A percentile compares a stretch with the other conserved stretches of the same genome.
Evolutionary conservation across 352 stramenopile species (phyloP).

Genomic region (Globisporangium canariense): DNA sequence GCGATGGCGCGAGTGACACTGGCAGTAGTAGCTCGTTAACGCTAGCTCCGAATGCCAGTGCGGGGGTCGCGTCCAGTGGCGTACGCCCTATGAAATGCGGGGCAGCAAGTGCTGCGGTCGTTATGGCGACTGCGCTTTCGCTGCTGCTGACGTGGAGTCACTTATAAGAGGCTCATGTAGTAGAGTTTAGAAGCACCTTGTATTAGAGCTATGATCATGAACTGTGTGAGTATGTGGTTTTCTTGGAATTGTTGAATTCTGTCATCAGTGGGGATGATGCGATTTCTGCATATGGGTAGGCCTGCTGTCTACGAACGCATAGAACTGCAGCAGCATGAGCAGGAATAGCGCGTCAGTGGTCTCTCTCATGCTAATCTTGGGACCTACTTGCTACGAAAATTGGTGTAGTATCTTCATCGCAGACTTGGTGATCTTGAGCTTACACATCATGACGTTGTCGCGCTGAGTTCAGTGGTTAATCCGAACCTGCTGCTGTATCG

Average conservation of each 20-base stretch:
- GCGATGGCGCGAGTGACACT: constrained; percentile 7
- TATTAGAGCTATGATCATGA: neutral
- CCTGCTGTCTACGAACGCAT: neutral
- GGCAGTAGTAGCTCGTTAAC: neutral
- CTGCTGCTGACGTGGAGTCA: neutral
- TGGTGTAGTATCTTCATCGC: neutral
- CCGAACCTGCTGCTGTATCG: neutral
- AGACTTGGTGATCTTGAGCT: neutral
- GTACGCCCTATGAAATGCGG: neutral
- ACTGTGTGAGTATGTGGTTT: neutral
- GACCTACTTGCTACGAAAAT: neutral
- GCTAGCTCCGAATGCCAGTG: neutral
- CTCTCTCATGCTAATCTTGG: neutral
- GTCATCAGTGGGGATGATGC: neutral
- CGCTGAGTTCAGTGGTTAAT: neutral
- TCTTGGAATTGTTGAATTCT: neutral
- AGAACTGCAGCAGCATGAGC: neutral
- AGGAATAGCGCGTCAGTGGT: neutral
- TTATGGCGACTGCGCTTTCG: neutral
- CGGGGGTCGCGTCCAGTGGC: neutral
- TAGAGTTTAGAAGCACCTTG: neutral
- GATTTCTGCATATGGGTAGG: no score
- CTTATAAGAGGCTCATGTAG: neutral
- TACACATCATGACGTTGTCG: neutral
- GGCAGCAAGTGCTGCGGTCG: neutral